These are phyloP conservation scores for Lactarius hengduanensis DNA, from an alignment of 768 basidiomycete genomes.

Conservation along the genomic window DNA sequence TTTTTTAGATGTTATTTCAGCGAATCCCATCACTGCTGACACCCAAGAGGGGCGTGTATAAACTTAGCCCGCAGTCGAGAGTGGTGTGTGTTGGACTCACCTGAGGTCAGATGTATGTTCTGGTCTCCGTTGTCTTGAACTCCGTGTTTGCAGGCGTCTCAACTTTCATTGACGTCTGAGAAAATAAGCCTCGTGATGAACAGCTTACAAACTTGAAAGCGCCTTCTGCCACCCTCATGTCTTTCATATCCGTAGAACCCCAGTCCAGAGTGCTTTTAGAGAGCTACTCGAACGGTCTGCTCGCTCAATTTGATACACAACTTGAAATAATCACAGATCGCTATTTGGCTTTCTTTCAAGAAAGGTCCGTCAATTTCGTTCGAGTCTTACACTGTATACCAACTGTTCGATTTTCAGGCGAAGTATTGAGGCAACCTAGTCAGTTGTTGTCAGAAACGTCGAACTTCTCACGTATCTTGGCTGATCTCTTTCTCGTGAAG, in stretches of 20 bases:
- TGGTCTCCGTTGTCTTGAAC: neutral
- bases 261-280: neutral
- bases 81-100: neutral
- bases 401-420: neutral
- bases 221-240: neutral
- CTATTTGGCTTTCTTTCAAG: neutral
- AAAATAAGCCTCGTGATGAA: neutral
- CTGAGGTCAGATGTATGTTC: neutral
- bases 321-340: neutral
- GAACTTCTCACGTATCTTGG: neutral
- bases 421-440: neutral
- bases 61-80: neutral
- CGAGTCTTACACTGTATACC: neutral
- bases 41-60: too few species aligned
- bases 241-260: neutral
- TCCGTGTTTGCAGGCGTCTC: neutral
- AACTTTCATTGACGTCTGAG: neutral
- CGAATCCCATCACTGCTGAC: too few species aligned
- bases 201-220: neutral
- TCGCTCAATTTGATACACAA: neutral
- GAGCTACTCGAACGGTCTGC: neutral
- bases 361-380: neutral
- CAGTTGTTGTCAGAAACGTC: neutral
- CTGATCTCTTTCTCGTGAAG: neutral
- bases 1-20: too few species aligned